phyloP scores from a whole-genome alignment of 148 eudicot species.

The Chenopodium formosanum region DNA sequence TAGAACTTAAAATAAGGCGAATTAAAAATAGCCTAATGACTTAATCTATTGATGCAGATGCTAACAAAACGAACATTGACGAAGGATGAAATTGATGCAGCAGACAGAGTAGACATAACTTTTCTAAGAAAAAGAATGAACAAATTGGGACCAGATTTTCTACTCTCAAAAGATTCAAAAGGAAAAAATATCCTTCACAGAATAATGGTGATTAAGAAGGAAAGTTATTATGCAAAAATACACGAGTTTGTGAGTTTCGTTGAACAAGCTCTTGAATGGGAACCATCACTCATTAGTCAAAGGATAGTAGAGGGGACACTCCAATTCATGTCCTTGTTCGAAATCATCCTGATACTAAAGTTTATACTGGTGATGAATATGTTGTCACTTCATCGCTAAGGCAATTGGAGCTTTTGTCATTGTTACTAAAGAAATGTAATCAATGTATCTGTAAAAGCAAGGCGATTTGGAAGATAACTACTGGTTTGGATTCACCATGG shows the following conservation, averaged over 20 bases:
- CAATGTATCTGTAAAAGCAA: background rate
- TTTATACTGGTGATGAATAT: background rate
- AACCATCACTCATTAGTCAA: background rate
- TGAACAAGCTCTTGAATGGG: background rate
- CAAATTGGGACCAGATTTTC: background rate
- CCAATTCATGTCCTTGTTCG: background rate
- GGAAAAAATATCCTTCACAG: background rate
- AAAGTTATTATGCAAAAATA: background rate
- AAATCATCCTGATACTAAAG: background rate
- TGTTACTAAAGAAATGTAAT: background rate
- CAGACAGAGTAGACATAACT: background rate
- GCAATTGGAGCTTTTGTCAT: background rate
- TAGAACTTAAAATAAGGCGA: too few species aligned
- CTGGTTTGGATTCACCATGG: background rate
- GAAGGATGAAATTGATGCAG: slow-evolving; percentile 1
- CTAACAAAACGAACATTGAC: background rate
- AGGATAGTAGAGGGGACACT: background rate
- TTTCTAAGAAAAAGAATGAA: background rate
- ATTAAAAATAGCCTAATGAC: too few species aligned
- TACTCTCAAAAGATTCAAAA: slow-evolving; percentile 3
- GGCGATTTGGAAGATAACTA: too few species aligned
- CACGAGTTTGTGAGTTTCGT: too few species aligned
- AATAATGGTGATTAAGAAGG: background rate
- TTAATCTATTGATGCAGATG: background rate
- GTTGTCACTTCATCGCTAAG: background rate